Percentiles rank a stretch among this genome's conserved stretches.
phyloP scores from a whole-genome alignment of 2,329 filamentous ascomycete genomes.

The Mollisiaceae sp. region DNA sequence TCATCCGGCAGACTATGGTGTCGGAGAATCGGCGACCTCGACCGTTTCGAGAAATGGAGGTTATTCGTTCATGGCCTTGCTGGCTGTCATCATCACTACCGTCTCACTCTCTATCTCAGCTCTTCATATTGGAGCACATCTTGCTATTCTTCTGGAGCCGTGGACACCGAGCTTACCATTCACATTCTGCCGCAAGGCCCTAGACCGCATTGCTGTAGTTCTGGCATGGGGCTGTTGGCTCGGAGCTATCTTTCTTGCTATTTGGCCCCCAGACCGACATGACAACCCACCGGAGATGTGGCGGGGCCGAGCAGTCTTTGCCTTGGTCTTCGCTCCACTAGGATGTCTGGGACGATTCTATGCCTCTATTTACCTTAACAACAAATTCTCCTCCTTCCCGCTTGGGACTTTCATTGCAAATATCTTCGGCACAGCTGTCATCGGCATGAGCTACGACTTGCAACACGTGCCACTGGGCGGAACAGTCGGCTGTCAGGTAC shows the following conservation, averaged over 20 bases:
- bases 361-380: conserved; percentile 72
- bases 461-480: conserved; percentile 66
- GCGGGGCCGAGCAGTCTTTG: conserved; percentile 77
- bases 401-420: conserved; percentile 88
- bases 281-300: conserved; percentile 59
- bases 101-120: conserved; percentile 72
- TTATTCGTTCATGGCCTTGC: conserved; percentile 80
- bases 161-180: conserved; percentile 66
- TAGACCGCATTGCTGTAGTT: conserved; percentile 68
- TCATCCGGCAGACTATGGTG: conserved; percentile 45
- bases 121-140: conserved; percentile 74
- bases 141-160: conserved; percentile 67
- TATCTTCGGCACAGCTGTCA: conserved; percentile 72
- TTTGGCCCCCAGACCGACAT: conserved; percentile 68
- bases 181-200: conserved; percentile 56
- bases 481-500: conserved; percentile 67
- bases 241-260: conserved; percentile 72
- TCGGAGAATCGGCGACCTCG: conserved; percentile 42
- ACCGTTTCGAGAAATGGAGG: conserved; percentile 66
- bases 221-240: conserved; percentile 79
- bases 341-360: conserved; percentile 82
- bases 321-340: conserved; percentile 80
- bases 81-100: conserved; percentile 77
- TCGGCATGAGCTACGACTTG: conserved; percentile 80
- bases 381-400: conserved; percentile 70